These are phyloP conservation scores for Leishmania aethiopica DNA, from an alignment of 208 protist genomes.

Conservation along the genomic window DNA sequence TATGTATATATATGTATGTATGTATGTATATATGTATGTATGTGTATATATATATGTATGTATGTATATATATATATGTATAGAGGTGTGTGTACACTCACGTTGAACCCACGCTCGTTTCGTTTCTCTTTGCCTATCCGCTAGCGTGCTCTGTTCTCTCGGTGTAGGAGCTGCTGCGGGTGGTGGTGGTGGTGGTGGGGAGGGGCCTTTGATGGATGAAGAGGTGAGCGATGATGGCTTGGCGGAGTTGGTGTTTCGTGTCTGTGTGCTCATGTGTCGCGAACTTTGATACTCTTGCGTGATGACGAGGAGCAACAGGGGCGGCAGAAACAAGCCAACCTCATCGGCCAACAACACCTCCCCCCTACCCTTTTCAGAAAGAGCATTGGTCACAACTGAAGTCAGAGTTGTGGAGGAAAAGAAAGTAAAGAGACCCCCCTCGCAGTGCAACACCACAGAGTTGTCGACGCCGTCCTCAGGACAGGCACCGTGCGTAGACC, in stretches of 20 bases:
- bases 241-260: too few relatives aligned
- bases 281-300: too few relatives aligned
- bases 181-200: too few relatives aligned
- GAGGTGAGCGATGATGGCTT: too few relatives aligned
- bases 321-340: background rate
- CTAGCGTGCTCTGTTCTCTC: background rate
- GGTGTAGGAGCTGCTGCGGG: too few relatives aligned
- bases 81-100: background rate
- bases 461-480: too few relatives aligned
- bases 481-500: too few relatives aligned
- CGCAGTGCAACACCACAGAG: too few relatives aligned
- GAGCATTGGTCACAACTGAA: background rate
- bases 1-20: background rate
- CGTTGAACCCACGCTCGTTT: background rate
- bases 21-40: too few relatives aligned
- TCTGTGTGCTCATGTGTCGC: too few relatives aligned
- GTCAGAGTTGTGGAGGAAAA: background rate
- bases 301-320: background rate
- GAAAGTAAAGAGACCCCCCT: background rate
- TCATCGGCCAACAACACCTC: background rate
- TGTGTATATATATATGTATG: background rate
- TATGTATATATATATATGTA: background rate
- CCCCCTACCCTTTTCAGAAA: background rate
- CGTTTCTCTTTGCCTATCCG: background rate
- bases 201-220: too few relatives aligned